Evolutionary conservation across 1,284 basidiomycete species (phyloP).

Genomic region (Laetiporus sulphureus): DNA sequence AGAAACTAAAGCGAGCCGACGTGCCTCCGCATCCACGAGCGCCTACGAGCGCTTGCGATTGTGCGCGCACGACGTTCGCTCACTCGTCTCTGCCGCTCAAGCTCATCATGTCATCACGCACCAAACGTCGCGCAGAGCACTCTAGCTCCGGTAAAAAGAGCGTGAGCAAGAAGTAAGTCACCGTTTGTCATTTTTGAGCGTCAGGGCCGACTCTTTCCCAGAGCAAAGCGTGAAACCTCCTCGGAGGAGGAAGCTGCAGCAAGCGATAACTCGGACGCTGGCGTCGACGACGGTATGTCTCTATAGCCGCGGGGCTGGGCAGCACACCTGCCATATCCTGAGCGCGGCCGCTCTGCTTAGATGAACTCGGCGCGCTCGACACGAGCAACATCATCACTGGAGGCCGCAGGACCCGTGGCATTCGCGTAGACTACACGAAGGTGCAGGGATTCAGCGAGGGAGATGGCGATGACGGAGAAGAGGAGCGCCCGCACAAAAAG

Average conservation of each 20-base stretch:
- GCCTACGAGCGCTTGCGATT: too few relatives aligned
- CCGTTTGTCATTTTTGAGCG: neutral
- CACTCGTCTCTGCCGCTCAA: neutral
- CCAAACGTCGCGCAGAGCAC: constrained; percentile 26
- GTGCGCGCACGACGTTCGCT: too few relatives aligned
- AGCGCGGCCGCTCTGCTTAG: constrained; percentile 11
- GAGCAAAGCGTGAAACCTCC: constrained; percentile 24
- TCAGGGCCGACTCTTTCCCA: constrained; percentile 9
- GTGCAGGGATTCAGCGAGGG: constrained; percentile 19
- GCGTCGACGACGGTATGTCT: constrained; percentile 25
- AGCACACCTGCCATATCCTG: neutral
- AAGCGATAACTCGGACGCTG: constrained; percentile 21
- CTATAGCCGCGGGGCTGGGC: constrained; percentile 1
- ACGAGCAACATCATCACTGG: constrained; percentile 22
- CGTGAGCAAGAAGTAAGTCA: constrained; percentile 25
- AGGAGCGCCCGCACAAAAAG: constrained; percentile 18
- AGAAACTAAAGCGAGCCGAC: too few relatives aligned
- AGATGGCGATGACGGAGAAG: constrained; percentile 26
- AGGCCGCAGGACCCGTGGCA: constrained; percentile 29
- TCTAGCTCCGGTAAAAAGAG: constrained; percentile 19
- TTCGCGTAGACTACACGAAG: constrained; percentile 31
- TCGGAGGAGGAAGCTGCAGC: constrained; percentile 24
- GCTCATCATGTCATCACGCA: constrained; percentile 22
- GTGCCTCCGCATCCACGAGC: too few relatives aligned
- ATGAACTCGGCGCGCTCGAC: constrained; percentile 26